These are phyloP conservation scores for Picea engelmannii DNA, from an alignment of 83 land plant species.

Conservation along the genomic window DNA sequence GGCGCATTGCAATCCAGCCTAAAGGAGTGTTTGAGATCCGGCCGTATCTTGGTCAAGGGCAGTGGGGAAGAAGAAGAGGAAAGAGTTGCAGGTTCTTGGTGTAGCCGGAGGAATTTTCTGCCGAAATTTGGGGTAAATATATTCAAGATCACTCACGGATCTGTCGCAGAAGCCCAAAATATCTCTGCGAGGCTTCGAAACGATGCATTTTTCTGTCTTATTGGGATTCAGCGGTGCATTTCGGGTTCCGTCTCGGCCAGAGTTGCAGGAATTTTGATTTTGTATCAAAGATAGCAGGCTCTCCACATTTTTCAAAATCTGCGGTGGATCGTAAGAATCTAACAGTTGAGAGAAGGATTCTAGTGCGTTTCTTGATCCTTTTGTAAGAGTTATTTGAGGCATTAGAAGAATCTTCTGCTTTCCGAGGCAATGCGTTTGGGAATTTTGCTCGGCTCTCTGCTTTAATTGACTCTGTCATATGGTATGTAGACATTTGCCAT, in stretches of 20 bases:
- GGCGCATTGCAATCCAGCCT: not conserved
- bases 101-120: not conserved
- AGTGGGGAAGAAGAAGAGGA: constrained; percentile 15
- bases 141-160: not conserved
- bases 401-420: not conserved
- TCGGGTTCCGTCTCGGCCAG: not conserved
- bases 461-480: not conserved
- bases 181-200: not conserved
- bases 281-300: not conserved
- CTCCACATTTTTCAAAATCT: not conserved
- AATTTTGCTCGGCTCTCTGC: not conserved
- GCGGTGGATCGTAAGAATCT: not conserved
- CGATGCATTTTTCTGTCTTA: not conserved
- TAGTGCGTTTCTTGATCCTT: not conserved
- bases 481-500: not conserved
- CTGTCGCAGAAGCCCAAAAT: not conserved
- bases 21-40: constrained; percentile 3
- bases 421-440: not conserved
- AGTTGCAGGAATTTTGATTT: not conserved
- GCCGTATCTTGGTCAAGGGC: constrained; percentile 10
- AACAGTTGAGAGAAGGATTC: not conserved
- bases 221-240: not conserved
- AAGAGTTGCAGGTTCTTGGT: constrained; percentile 6
- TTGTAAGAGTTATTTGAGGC: not conserved
- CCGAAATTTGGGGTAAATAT: not conserved